Percentiles rank a stretch among this genome's conserved stretches.
phyloP scores from a whole-genome alignment of 1,284 basidiomycete species.

The Cryptococcus sp. region DNA sequence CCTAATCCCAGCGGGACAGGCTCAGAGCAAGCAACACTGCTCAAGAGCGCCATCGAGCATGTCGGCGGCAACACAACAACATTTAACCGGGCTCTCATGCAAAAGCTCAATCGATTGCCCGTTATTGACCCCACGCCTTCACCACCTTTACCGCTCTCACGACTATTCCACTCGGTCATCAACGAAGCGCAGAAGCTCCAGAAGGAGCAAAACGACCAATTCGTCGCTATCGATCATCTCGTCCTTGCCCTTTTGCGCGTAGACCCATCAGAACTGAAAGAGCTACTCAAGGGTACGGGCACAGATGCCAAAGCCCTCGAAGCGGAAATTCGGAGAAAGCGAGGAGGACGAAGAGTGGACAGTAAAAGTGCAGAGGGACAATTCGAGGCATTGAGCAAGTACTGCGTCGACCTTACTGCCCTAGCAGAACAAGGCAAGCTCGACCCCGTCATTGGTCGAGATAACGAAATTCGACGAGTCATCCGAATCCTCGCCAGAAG shows the following conservation, averaged over 20 bases:
- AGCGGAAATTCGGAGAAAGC: slow-evolving; percentile 56
- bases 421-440: slow-evolving; percentile 58
- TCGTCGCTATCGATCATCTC: slow-evolving; percentile 86
- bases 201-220: slow-evolving; percentile 82
- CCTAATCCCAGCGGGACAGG: slow-evolving; percentile 20
- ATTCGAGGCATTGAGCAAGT: slow-evolving; percentile 56
- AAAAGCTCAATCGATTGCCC: slow-evolving; percentile 62
- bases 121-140: slow-evolving; percentile 82
- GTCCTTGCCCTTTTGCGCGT: slow-evolving; percentile 69
- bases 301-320: slow-evolving; percentile 56
- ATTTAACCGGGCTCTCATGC: slow-evolving; percentile 48
- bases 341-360: slow-evolving; percentile 59
- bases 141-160: slow-evolving; percentile 65
- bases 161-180: slow-evolving; percentile 67
- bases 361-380: slow-evolving; percentile 56
- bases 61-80: slow-evolving; percentile 46
- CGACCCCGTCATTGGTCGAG: slow-evolving; percentile 62
- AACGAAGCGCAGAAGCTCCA: slow-evolving; percentile 77
- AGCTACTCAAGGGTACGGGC: slow-evolving; percentile 56
- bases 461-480: slow-evolving; percentile 59
- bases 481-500: slow-evolving; percentile 76
- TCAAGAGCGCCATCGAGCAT: slow-evolving; percentile 46
- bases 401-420: slow-evolving; percentile 52
- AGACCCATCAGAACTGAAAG: slow-evolving; percentile 50
- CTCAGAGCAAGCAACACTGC: slow-evolving; percentile 42